Evolutionary conservation across 805 yeast genomes (phyloP), one percentile per base, ranked within the genome.

Genomic region (Candida ponderosae): DNA sequence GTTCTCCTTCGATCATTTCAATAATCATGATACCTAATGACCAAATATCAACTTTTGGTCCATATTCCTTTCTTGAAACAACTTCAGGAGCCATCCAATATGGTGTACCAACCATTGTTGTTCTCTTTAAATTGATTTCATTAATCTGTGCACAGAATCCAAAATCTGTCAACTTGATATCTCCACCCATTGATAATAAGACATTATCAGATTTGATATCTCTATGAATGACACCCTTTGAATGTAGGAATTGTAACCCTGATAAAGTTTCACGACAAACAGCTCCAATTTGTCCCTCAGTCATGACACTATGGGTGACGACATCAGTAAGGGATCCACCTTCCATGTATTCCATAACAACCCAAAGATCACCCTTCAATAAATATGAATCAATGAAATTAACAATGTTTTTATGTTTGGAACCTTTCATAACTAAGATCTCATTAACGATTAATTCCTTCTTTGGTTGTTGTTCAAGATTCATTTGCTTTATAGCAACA

Each of bases 51-150:
- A 93, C 96, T 57, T 93, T 89, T 34, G 95, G 93, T 27, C 95
- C 98, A 56, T 93, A 93, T 54, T 89, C 96, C 58, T 88, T 89
- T 49, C 94, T 77, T 16, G 89, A 78, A 20, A 93, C 96, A 37
- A 93, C 96, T 59, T 93, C 99, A 1, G 99, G 99, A 0, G 99
- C 99, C 99, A 93, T 93, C 99, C 99, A 93, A 59, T 93, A 93
- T 13, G 99, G 98, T 0, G 99, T 93, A 14, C 99, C 99, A 15
- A 93, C 98, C 95, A 93, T 87, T 5, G 99, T 93, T 4, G 96
- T 88, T 57, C 99, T 78, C 59, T 90, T 89, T 38, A 83, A 67
- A 46, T 84, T 82, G 38, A 75, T 73, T 46, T 82, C 94, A 28
- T 82, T 84, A 42, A 84, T 71, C 60, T 89, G 95, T 0, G 98